Percentiles rank a stretch among this genome's conserved stretches.
phyloP scores from a whole-genome alignment of 495 filamentous ascomycete species.

The Annulohypoxylon stygium region DNA sequence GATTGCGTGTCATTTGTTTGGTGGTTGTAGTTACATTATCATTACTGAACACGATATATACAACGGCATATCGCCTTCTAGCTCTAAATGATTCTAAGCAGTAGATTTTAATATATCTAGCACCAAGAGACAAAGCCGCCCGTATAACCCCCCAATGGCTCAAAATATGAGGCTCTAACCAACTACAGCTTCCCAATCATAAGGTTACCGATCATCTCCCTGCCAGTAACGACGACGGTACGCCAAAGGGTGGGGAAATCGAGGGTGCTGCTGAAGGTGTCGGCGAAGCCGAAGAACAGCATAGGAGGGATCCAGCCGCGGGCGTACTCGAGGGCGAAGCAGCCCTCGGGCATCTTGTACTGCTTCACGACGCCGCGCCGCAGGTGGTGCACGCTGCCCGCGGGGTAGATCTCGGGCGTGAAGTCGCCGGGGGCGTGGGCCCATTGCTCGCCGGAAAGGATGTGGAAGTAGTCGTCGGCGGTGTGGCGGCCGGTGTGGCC shows the following conservation, averaged over 20 bases:
- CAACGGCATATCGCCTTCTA: conserved; percentile 16
- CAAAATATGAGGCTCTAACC: background rate
- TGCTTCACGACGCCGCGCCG: conserved; percentile 82
- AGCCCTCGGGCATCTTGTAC: conserved; percentile 83
- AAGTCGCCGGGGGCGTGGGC: conserved; percentile 78
- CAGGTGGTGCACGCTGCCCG: conserved; percentile 83
- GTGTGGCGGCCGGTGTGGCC: conserved; percentile 89
- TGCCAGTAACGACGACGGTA: conserved; percentile 75
- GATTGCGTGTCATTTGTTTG: background rate
- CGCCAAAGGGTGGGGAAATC: conserved; percentile 85
- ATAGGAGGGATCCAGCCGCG: conserved; percentile 92
- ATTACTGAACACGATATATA: background rate
- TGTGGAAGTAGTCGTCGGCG: conserved; percentile 93
- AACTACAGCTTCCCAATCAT: conserved; percentile 76
- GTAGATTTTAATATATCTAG: conserved; percentile 8
- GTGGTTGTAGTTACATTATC: background rate
- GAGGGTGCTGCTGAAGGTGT: conserved; percentile 79
- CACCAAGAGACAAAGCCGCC: background rate
- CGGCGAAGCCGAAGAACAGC: conserved; percentile 88
- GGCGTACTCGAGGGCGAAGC: conserved; percentile 90
- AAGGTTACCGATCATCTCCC: conserved; percentile 80
- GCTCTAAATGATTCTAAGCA: conserved; percentile 27
- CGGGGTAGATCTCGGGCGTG: conserved; percentile 79
- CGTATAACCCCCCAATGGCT: background rate
- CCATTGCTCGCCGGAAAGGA: conserved; percentile 78